Evolutionary conservation across 2,329 filamentous ascomycete species (phyloP), one percentile per base, ranked within the genome.

Genomic region (Fusarium sp.): DNA sequence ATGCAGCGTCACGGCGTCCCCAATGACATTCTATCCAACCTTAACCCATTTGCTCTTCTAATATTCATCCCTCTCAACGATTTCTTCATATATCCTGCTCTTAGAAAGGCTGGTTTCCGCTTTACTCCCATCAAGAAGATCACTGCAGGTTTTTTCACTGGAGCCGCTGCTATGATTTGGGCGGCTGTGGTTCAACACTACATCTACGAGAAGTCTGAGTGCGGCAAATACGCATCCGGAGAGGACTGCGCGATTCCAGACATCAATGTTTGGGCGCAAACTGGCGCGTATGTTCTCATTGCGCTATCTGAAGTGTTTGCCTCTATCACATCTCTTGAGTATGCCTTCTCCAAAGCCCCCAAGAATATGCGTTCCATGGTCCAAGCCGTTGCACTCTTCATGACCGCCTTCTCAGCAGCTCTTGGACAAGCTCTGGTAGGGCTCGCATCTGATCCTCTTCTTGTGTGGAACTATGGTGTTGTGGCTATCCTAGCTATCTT

Each of bases 51-150:
- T 62, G 83, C 90, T 11, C 85, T 94, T 58, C 87, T 94, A 69
- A 90, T 94, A 71, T 83, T 92, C 72, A 92, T 93, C 46, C 90
- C 90, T 1, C 80, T 94, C 56, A 87, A 88, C 73, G 91, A 94
- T 75, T 83, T 81, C 20, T 46, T 91, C 51, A 74, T 94, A 61
- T 94, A 93, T 76, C 91, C 91, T 0, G 72, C 83, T 21, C 84
- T 94, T 45, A 86, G 88, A 71, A 88, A 85, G 70, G 74, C 81
- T n/a, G 85, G 85, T 61, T 85, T 93, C 74, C 83, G 84, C 59
- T 91, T 93, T 79, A 90, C 85, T 0, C 92, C 91, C n/a, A 90
- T 93, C 79, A 92, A 88, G 80, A 90, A 89, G 78, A 93, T 94
- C 73, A 84, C 89, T 1, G 80, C 85, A 10, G 91, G 91, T 27